Evolutionary conservation across 1,284 basidiomycete genomes (phyloP).

Genomic region (Tremellales sp.): DNA sequence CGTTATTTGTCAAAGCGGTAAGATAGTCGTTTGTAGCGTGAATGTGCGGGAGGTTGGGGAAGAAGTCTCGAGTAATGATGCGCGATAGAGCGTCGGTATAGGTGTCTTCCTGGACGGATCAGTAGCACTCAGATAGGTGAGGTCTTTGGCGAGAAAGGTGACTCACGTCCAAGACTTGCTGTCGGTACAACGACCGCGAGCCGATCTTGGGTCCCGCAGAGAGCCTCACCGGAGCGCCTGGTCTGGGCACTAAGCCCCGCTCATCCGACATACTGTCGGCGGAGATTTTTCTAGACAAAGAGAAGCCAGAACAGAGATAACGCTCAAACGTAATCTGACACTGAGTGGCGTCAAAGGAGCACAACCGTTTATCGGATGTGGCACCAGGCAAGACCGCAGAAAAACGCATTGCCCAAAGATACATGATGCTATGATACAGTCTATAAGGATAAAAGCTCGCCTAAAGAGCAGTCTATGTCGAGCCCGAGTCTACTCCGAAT

Average conservation of each 20-base stretch:
- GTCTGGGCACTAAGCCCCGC: constrained; percentile 29
- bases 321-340: too few species aligned
- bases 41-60: constrained; percentile 80
- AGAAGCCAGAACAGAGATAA: constrained; percentile 1
- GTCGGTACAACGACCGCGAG: constrained; percentile 38
- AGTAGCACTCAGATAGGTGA: not conserved
- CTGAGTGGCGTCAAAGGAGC: too few species aligned
- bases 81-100: constrained; percentile 87
- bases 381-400: too few species aligned
- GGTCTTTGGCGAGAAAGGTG: not conserved
- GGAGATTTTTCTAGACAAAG: not conserved
- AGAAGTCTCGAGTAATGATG: constrained; percentile 96
- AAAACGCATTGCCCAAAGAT: too few species aligned
- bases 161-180: constrained; percentile 43
- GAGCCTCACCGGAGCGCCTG: constrained; percentile 27
- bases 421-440: too few species aligned
- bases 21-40: constrained; percentile 82
- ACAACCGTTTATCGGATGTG: too few species aligned
- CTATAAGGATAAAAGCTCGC: too few species aligned
- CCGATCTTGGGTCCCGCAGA: constrained; percentile 32
- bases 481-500: too few species aligned
- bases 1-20: constrained; percentile 66
- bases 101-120: constrained; percentile 66
- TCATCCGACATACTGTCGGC: constrained; percentile 10
- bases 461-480: too few species aligned